Conservation (phyloP, 2,329 filamentous ascomycete genomes). For the Nannizziopsis barbatae region DNA sequence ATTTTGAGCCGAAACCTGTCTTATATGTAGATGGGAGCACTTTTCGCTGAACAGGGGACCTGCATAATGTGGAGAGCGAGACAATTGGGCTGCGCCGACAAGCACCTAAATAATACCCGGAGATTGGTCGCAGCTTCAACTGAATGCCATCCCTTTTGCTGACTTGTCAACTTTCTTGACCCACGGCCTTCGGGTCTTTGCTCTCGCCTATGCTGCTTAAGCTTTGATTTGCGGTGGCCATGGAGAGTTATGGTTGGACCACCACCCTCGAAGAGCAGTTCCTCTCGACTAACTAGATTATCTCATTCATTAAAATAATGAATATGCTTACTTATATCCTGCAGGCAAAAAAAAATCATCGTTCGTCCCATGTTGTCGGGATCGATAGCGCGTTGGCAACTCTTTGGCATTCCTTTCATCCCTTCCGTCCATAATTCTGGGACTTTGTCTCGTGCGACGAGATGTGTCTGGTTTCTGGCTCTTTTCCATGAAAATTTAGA, state of each 20-base stretch:
- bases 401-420: slow-evolving; percentile 8
- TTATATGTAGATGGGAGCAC: background rate
- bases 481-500: slow-evolving; percentile 2
- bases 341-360: slow-evolving; percentile 6
- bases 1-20: too few species aligned
- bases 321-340: slow-evolving; percentile 6
- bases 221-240: slow-evolving; percentile 5
- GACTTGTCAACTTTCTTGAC: slow-evolving; percentile 9
- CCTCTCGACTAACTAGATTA: slow-evolving; percentile 5
- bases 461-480: slow-evolving; percentile 7
- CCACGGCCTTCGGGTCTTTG: slow-evolving; percentile 2
- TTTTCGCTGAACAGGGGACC: background rate
- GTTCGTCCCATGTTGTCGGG: slow-evolving; percentile 10
- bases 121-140: background rate
- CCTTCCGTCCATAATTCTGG: slow-evolving; percentile 1
- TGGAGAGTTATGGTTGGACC: slow-evolving; percentile 3
- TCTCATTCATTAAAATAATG: too few species aligned
- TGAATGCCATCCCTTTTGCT: background rate
- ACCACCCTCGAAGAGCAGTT: slow-evolving; percentile 7
- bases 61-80: slow-evolving; percentile 7
- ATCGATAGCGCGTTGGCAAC: slow-evolving; percentile 6
- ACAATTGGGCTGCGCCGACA: slow-evolving; percentile 1
- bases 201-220: background rate
- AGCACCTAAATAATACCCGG: background rate
- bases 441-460: slow-evolving; percentile 8